Evolutionary conservation across 1,284 basidiomycete species (phyloP), one percentile per base, ranked within the genome.

Genomic region (Puccinia coronata): DNA sequence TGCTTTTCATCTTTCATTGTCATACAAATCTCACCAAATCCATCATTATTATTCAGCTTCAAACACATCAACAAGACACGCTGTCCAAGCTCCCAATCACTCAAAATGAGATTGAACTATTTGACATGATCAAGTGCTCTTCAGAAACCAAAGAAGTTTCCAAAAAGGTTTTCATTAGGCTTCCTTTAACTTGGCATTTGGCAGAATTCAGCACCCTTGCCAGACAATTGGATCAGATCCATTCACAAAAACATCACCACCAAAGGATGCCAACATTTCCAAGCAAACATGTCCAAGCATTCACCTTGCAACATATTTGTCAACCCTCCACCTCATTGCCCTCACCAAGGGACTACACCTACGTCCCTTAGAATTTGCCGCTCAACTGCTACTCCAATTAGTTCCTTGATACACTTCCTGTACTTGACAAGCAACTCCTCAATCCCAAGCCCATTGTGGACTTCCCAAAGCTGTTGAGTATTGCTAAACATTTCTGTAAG

Each of bases 71-170:
- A 49, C 43, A 49, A 20, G 23, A 51, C 3, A 49, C 8, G 16
- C 43, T 49, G 41, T 70, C 67, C 1, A 47, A 28, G 11, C 67
- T 70, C n/a, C 31, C 67, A 51, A 23, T 51, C 9, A 34, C 43
- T 16, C 25, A 31, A 0, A 49, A 6, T 31, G 43, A 70, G 12
- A 51, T 51, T 41, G 28, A 70, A n/a, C 25, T 70, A n/a, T 70
- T 70, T 49, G 31, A 70, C 43, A 70, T n/a, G n/a, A n/a, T 70
- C 67, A 49, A 70, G 31, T 49, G 41, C 28, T 34, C 11, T 16
- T 71, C 69, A 23, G 49, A 71, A 14, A 71, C 69, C 47, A 16
- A 71, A 31, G 23, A 14, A 14, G 0, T 36, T 25, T 25, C 69
- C 25, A 25, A 53, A 5, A 51, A 53, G 5, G 49, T 31, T 12